phyloP scores from a whole-genome alignment of 192 early-diverging fungal genomes.

The Chytriomyces sp. region DNA sequence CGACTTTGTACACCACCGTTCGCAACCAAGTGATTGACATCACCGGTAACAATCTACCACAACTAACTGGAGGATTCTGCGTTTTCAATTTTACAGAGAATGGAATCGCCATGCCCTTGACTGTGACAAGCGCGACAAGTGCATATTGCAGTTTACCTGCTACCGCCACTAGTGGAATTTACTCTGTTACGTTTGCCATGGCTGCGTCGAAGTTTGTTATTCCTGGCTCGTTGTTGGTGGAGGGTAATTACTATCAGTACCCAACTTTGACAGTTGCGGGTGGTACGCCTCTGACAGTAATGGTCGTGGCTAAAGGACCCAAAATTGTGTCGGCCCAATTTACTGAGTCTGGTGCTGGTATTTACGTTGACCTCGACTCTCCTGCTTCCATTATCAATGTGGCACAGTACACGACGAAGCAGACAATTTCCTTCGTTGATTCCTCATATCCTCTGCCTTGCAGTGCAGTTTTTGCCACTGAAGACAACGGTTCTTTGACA shows the following conservation, averaged over 20 bases:
- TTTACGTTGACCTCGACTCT: slow-evolving; percentile 20
- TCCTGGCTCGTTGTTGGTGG: background rate
- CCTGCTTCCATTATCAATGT: slow-evolving; percentile 25
- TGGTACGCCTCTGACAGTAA: background rate
- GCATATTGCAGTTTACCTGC: slow-evolving; percentile 17
- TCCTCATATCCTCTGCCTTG: slow-evolving; percentile 8
- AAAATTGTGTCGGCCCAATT: slow-evolving; percentile 16
- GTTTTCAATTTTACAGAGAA: slow-evolving; percentile 30
- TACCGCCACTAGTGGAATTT: background rate
- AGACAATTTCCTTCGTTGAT: background rate
- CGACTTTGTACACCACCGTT: slow-evolving; percentile 12
- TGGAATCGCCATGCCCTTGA: slow-evolving; percentile 12
- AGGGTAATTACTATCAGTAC: slow-evolving; percentile 20
- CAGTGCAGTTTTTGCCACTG: slow-evolving; percentile 19
- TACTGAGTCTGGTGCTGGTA: slow-evolving; percentile 18
- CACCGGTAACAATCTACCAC: slow-evolving; percentile 9
- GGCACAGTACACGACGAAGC: background rate
- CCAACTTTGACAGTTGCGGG: background rate
- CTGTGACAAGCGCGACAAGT: slow-evolving; percentile 11
- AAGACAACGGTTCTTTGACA: background rate
- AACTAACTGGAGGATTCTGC: slow-evolving; percentile 21
- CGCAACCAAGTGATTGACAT: background rate
- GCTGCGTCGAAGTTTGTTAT: slow-evolving; percentile 21
- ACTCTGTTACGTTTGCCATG: slow-evolving; percentile 20
- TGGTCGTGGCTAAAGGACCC: slow-evolving; percentile 13